Evolutionary conservation across 2,329 filamentous ascomycete genomes (phyloP).

Genomic region (Fusarium pilosicola): DNA sequence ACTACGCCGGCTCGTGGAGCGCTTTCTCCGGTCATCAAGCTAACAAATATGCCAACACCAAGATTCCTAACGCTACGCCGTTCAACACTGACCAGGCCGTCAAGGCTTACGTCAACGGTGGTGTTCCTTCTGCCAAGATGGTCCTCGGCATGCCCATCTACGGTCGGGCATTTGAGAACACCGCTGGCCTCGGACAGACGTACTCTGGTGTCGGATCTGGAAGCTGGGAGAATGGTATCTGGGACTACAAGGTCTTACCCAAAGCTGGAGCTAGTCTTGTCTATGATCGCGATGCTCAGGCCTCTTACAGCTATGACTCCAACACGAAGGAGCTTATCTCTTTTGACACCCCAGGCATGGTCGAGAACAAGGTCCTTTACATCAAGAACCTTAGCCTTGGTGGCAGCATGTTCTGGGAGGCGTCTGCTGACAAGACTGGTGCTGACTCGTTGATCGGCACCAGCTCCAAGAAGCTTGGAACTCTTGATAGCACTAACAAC

Average conservation of each 20-base stretch:
- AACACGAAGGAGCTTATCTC: slow-evolving; percentile 70
- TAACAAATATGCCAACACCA: slow-evolving; percentile 69
- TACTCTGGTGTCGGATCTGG: slow-evolving; percentile 71
- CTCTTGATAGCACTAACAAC: slow-evolving; percentile 59
- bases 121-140: slow-evolving; percentile 72
- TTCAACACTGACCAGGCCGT: slow-evolving; percentile 75
- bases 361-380: slow-evolving; percentile 71
- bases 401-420: slow-evolving; percentile 89
- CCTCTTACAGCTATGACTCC: slow-evolving; percentile 76
- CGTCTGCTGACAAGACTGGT: slow-evolving; percentile 71
- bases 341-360: slow-evolving; percentile 72
- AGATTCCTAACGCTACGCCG: slow-evolving; percentile 68
- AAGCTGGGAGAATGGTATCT: slow-evolving; percentile 77
- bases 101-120: slow-evolving; percentile 68
- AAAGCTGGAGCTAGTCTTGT: slow-evolving; percentile 65
- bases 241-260: slow-evolving; percentile 83
- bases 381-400: slow-evolving; percentile 70
- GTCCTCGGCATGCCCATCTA: slow-evolving; percentile 84
- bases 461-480: slow-evolving; percentile 51
- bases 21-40: slow-evolving; percentile 71
- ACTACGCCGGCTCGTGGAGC: slow-evolving; percentile 77
- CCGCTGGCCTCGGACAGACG: slow-evolving; percentile 34
- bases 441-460: slow-evolving; percentile 69
- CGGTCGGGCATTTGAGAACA: slow-evolving; percentile 71
- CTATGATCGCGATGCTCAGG: slow-evolving; percentile 66